Evolutionary conservation across 2,329 filamentous ascomycete species (phyloP), one percentile per base, ranked within the genome.

Genomic region (Colletotrichum karsti): DNA sequence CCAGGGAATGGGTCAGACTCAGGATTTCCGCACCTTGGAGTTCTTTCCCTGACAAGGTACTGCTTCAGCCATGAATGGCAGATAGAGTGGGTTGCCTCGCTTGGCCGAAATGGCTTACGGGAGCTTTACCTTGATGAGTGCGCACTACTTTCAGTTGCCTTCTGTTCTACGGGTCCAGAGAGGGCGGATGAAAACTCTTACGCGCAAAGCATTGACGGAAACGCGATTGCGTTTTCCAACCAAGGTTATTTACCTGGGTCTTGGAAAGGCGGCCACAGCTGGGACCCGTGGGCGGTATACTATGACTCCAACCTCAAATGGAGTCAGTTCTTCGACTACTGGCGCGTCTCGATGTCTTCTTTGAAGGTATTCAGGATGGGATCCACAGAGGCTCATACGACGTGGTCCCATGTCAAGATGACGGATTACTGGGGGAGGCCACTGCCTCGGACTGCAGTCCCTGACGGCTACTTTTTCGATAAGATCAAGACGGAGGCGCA

Each of bases 11-110:
- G 22, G 1, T 15, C 44, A 12, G 44, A 51, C 20, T 20, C 33
- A 1, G 57, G 57, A 1, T 81, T 85, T 30, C 81, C 81, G 0
- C 72, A 75, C 0, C 77, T 86, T 5, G 76, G 77, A 33, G 74
- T 78, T 0, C 75, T 86, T 0, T 73, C 77, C 0, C 69, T 87
- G 0, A 81, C 81, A 0, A 79, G 79, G 2, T 82, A 79, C 20
- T 75, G 77, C 3, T 84, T 87, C 53, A 76, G 77, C 5, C 77
- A 84, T 35, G 78, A 84, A 20, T 81, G 78, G 75, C 83, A 86
- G 59, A 71, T 85, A 0, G 79, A 81, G 9, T 86, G 83, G 83
- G 78, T 87, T 4, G 64, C 81, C 0, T 77, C 77, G 0, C 74
- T 85, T 4, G 75, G 72, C 3, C 75, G 73, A n/a, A 69, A 65